Percentiles rank a stretch among this genome's conserved stretches.
phyloP scores from a whole-genome alignment of 192 early-diverging fungal genomes.

The Coemansia aciculifera region DNA sequence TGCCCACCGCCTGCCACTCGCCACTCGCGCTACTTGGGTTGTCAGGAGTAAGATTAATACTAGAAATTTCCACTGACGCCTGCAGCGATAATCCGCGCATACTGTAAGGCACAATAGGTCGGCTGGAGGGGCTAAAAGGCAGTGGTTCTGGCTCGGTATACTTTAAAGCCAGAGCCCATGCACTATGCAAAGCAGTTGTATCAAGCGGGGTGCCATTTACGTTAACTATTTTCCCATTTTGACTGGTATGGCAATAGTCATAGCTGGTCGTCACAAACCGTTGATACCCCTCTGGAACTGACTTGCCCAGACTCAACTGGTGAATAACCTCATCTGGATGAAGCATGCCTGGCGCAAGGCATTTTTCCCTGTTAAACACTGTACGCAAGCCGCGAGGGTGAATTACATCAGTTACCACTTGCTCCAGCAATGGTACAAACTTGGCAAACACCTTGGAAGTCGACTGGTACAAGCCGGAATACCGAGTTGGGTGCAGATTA shows the following conservation, averaged over 20 bases:
- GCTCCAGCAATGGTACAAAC: conserved; percentile 48
- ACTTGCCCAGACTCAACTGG: neutral
- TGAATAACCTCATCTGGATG: neutral
- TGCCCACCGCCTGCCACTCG: conserved; percentile 71
- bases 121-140: conserved; percentile 20
- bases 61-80: conserved; percentile 70
- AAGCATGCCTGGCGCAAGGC: neutral
- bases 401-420: conserved; percentile 23
- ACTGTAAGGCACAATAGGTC: conserved; percentile 23
- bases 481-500: neutral
- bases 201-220: neutral
- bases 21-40: conserved; percentile 56
- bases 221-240: neutral
- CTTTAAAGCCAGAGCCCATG: conserved; percentile 6
- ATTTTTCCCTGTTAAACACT: neutral
- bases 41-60: conserved; percentile 66
- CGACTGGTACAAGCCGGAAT: neutral
- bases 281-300: neutral
- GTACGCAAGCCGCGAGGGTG: neutral
- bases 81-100: conserved; percentile 50
- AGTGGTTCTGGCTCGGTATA: conserved; percentile 34
- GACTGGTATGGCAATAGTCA: neutral
- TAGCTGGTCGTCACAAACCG: neutral
- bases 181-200: neutral
- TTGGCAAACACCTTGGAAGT: neutral